These are phyloP conservation scores for Lyophyllum semitale DNA, from an alignment of 768 basidiomycete genomes.

Conservation along the genomic window DNA sequence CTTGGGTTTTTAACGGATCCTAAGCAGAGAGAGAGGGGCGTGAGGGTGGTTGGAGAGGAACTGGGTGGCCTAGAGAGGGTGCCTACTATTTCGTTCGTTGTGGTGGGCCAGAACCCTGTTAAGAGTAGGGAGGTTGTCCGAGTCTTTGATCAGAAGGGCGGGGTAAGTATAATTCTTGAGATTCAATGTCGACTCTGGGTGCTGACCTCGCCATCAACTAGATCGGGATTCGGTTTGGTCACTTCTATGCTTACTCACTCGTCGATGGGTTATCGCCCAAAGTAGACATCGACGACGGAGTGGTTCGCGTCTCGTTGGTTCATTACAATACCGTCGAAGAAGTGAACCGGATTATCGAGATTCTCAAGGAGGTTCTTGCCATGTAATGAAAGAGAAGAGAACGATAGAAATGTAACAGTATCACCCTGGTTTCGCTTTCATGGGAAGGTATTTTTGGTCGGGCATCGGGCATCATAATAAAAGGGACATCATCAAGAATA, in stretches of 20 bases:
- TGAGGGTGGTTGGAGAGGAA: slow-evolving; percentile 69
- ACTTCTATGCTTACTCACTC: slow-evolving; percentile 76
- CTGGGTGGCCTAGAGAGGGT: slow-evolving; percentile 43
- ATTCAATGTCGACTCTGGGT: not conserved
- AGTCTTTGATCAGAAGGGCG: slow-evolving; percentile 62
- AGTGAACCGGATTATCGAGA: slow-evolving; percentile 57
- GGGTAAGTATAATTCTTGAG: slow-evolving; percentile 42
- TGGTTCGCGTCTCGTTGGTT: slow-evolving; percentile 74
- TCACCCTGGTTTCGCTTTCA: too few relatives aligned
- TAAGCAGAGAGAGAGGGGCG: slow-evolving; percentile 55
- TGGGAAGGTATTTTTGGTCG: too few relatives aligned
- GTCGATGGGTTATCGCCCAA: slow-evolving; percentile 54
- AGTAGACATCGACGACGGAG: slow-evolving; percentile 61
- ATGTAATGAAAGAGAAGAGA: too few relatives aligned
- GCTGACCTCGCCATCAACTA: slow-evolving; percentile 26
- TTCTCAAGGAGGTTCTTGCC: slow-evolving; percentile 53
- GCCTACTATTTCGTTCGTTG: slow-evolving; percentile 74
- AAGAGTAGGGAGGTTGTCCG: slow-evolving; percentile 65
- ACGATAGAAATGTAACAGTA: too few relatives aligned
- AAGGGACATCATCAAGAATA: too few relatives aligned
- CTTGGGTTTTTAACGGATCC: slow-evolving; percentile 55
- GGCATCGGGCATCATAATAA: too few relatives aligned
- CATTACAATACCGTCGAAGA: slow-evolving; percentile 81
- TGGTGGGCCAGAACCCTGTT: slow-evolving; percentile 56
- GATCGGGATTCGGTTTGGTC: slow-evolving; percentile 79